Conservation (phyloP, 78 protist species). For the Reticulomyxa filosa region DNA sequence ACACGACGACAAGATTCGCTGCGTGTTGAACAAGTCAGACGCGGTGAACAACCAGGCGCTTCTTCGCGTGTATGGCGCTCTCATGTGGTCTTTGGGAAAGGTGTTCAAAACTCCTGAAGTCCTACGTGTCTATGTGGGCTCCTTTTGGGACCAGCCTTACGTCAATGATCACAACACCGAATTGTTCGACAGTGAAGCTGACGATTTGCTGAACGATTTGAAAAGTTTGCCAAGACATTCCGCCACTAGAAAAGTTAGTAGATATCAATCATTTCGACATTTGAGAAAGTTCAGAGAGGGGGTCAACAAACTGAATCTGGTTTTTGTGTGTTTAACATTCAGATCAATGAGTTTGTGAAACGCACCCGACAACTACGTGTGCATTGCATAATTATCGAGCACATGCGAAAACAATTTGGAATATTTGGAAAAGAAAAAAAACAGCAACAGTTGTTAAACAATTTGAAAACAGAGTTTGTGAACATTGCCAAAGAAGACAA, state of each 20-base stretch:
- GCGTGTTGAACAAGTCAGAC: constrained; percentile 1
- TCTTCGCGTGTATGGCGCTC: not conserved
- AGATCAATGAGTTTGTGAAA: constrained; percentile 5
- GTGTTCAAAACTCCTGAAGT: constrained; percentile 1
- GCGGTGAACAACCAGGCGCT: constrained; percentile 2
- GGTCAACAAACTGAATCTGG: too few relatives aligned
- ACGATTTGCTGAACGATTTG: not conserved
- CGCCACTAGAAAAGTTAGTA: not conserved
- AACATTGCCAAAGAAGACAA: too few relatives aligned
- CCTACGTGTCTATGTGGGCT: not conserved
- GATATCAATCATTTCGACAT: not conserved
- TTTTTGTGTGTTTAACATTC: too few relatives aligned
- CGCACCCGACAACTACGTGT: not conserved
- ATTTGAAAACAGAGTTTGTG: too few relatives aligned
- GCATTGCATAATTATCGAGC: not conserved
- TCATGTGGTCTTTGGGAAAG: constrained; percentile 12
- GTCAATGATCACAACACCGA: not conserved
- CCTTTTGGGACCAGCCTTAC: not conserved
- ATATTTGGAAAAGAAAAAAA: too few relatives aligned
- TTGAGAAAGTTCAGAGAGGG: not conserved
- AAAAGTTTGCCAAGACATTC: not conserved
- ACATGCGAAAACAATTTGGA: too few relatives aligned
- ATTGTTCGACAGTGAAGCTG: not conserved
- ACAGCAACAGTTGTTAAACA: too few relatives aligned
- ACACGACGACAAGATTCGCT: not conserved